Percentiles rank a stretch among this genome's conserved stretches.
These are phyloP conservation scores for Orbilia quercus DNA, from an alignment of 2,329 filamentous ascomycete species.

Conservation along the genomic window DNA sequence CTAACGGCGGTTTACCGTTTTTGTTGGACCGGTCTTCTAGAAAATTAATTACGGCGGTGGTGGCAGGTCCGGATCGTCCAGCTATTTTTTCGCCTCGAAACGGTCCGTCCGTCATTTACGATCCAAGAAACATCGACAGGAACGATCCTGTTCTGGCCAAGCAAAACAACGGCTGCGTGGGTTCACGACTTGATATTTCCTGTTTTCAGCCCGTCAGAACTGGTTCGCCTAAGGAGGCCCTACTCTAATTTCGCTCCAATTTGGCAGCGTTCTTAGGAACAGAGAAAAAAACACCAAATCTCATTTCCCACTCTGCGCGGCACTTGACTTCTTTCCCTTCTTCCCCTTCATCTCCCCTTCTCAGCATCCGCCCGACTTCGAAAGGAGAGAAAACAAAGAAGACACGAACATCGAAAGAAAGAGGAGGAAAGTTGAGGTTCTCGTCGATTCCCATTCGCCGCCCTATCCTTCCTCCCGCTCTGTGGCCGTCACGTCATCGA, in stretches of 20 bases:
- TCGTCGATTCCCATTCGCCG: slow-evolving; percentile 7
- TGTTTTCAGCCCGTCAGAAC: slow-evolving; percentile 24
- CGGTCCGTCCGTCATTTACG: not conserved
- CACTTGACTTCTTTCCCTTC: slow-evolving; percentile 29
- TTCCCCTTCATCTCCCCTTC: slow-evolving; percentile 33
- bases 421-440: slow-evolving; percentile 21
- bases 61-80: not conserved
- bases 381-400: slow-evolving; percentile 39
- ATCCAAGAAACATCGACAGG: slow-evolving; percentile 3
- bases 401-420: slow-evolving; percentile 8
- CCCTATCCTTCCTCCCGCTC: slow-evolving; percentile 25
- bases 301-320: slow-evolving; percentile 42
- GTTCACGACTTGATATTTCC: slow-evolving; percentile 21
- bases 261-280: slow-evolving; percentile 22
- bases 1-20: no score
- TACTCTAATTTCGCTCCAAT: slow-evolving; percentile 48
- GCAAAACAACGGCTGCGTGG: slow-evolving; percentile 8
- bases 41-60: not conserved
- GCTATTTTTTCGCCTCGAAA: not conserved
- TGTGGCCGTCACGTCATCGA: slow-evolving; percentile 20
- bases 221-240: slow-evolving; percentile 33
- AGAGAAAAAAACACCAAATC: slow-evolving; percentile 33
- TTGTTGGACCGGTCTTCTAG: no score
- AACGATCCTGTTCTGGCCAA: slow-evolving; percentile 10
- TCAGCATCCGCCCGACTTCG: slow-evolving; percentile 43